Percentiles rank a stretch among this genome's conserved stretches.
These are phyloP conservation scores for Sarcocystis neurona DNA, from an alignment of 169 alveolate species.

Conservation along the genomic window DNA sequence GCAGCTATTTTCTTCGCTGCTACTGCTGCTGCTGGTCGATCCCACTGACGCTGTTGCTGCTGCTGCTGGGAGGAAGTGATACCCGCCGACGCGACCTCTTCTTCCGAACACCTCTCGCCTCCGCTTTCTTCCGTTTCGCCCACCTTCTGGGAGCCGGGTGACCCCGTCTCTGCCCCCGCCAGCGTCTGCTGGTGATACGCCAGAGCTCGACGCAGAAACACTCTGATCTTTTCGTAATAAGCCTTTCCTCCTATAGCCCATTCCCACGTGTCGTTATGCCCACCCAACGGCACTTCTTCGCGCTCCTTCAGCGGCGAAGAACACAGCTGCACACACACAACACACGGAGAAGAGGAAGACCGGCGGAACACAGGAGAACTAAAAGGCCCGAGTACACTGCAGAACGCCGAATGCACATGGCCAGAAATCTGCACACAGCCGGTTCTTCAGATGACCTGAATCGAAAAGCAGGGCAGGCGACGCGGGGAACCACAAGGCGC, in stretches of 20 bases:
- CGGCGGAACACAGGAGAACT: neutral
- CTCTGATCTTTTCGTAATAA: constrained; percentile 35
- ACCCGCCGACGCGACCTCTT: too few species aligned
- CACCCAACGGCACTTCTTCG: constrained; percentile 57
- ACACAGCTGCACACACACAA: constrained; percentile 33
- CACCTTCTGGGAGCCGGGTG: neutral
- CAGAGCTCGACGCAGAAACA: constrained; percentile 5
- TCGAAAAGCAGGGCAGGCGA: neutral
- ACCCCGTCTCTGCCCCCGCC: neutral
- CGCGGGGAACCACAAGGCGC: neutral
- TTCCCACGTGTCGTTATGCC: constrained; percentile 64
- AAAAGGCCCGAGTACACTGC: neutral
- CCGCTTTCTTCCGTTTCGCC: too few species aligned
- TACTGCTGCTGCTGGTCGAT: neutral
- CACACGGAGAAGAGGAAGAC: neutral
- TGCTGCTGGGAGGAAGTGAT: too few species aligned
- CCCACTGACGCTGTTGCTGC: too few species aligned
- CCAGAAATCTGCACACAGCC: too few species aligned
- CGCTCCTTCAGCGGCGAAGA: constrained; percentile 54
- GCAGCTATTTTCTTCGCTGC: neutral
- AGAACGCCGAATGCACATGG: neutral
- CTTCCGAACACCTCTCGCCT: too few species aligned
- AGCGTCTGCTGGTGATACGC: neutral
- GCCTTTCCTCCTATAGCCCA: constrained; percentile 48
- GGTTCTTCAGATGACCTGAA: neutral